Base-by-base conservation (phyloP, 2,329 filamentous ascomycete genomes). In the Phymatotrichopsis omnivora region DNA sequence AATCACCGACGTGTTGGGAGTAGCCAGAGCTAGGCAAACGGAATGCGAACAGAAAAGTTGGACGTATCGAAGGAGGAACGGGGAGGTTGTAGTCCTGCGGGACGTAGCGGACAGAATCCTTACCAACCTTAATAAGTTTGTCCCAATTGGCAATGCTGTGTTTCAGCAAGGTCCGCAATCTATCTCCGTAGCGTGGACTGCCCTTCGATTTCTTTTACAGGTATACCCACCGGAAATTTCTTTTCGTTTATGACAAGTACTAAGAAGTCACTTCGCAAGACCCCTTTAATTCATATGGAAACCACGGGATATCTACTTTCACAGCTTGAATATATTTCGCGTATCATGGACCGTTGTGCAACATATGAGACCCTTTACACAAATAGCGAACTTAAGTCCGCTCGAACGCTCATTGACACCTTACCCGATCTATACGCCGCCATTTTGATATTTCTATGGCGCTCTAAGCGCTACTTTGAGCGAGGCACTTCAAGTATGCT, bases 141-240 rank as follows among this genome's bases (percentile, higher is more conserved):
- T 53, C 35, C 37, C 48, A 12, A 47, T 60, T 25, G 58, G 58
- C 2, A 58, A 61, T 42, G 35, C 51, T 4, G 36, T 49, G 12
- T 44, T 55, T 5, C 51, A 56, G 37, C 54, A 54, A 38, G 58
- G 60, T 31, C 55, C 57, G 8, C 43, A 16, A 7, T 55, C 60
- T 47, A 51, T 53, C 6, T 35, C 58, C n/a, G 35, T 60, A 27
- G 58, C 59, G 8, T 60, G 57, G 58, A 58, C 54, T 3, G 55
- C 40, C 6, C 50, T 60, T 24, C 32, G 55, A 6, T 47, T 59
- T 31, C 33, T 60, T 19, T 42, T 61, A 7, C 48, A 57, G 49
- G 54, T 58, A 7, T 7, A 37, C 24, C 5, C n/a, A n/a, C n/a
- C n/a, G n/a, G n/a, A n/a, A n/a, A n/a, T n/a, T n/a, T n/a, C n/a